Evolutionary conservation across 768 basidiomycete species (phyloP).

Genomic region (Obba rivulosa): DNA sequence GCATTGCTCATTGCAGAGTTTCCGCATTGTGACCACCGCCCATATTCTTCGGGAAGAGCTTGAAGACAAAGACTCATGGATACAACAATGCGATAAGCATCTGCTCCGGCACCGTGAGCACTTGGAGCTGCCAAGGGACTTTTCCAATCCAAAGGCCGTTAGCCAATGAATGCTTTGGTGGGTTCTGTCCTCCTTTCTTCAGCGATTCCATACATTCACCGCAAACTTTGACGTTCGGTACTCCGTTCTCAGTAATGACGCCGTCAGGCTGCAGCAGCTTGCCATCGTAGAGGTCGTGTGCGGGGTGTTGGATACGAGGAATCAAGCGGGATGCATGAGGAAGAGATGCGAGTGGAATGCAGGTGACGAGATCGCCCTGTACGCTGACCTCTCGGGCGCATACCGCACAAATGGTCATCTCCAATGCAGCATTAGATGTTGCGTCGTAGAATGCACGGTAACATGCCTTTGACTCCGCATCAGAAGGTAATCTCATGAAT

Average conservation of each 20-base stretch:
- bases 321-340: neutral
- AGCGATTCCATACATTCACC: neutral
- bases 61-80: slow-evolving; percentile 30
- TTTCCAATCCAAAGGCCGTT: slow-evolving; percentile 37
- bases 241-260: neutral
- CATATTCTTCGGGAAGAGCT: slow-evolving; percentile 27
- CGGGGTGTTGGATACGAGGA: neutral
- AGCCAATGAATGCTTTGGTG: slow-evolving; percentile 15
- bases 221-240: neutral
- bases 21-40: neutral
- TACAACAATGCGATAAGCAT: slow-evolving; percentile 29
- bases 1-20: slow-evolving; percentile 20
- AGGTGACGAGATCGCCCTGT: neutral
- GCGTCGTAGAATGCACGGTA: neutral
- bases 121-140: slow-evolving; percentile 23
- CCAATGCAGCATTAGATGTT: neutral
- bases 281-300: neutral
- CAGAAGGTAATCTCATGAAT: neutral
- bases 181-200: neutral
- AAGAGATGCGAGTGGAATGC: neutral
- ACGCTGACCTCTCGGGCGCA: neutral
- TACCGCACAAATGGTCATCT: neutral
- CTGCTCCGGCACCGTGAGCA: slow-evolving; percentile 32
- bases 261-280: neutral
- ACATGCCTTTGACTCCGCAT: neutral